These are phyloP conservation scores for Madurella mycetomatis DNA, from an alignment of 2,329 filamentous ascomycete genomes.

Conservation along the genomic window DNA sequence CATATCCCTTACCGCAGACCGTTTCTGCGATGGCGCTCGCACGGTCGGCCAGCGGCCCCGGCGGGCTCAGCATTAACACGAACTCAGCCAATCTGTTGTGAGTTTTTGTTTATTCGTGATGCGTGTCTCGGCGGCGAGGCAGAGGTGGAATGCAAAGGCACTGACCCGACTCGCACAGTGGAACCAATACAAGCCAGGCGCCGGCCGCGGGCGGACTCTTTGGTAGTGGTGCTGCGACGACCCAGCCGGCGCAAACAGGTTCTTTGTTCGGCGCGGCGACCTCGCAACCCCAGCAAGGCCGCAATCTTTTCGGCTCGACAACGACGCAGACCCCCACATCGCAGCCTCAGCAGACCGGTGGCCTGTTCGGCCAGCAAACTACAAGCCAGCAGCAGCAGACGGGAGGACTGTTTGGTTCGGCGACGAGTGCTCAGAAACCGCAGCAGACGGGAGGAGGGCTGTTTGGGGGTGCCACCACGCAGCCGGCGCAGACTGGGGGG, in stretches of 20 bases:
- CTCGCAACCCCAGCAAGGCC: conserved; percentile 30
- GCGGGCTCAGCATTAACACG: conserved; percentile 60
- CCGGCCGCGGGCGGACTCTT: conserved; percentile 31
- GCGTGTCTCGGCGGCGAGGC: neutral
- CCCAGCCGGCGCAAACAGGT: conserved; percentile 20
- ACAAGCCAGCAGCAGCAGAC: conserved; percentile 21
- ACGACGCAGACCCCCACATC: conserved; percentile 17
- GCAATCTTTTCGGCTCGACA: conserved; percentile 32
- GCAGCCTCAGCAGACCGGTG: conserved; percentile 28
- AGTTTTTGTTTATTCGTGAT: conserved; percentile 26
- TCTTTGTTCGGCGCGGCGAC: conserved; percentile 24
- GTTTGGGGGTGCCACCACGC: conserved; percentile 23
- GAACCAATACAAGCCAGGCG: conserved; percentile 31
- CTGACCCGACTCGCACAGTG: conserved; percentile 23
- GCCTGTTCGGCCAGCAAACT: conserved; percentile 31
- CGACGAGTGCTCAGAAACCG: conserved; percentile 26
- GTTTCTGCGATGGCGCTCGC: conserved; percentile 17
- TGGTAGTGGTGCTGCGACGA: conserved; percentile 26
- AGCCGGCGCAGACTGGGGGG: conserved; percentile 28
- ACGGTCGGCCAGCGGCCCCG: conserved; percentile 56
- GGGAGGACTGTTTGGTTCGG: conserved; percentile 24
- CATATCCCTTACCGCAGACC: conserved; percentile 6
- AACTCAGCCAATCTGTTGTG: conserved; percentile 55
- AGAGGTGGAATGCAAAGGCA: neutral
- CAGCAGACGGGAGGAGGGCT: conserved; percentile 22